Evolutionary conservation across 2,329 filamentous ascomycete genomes (phyloP).

Genomic region (Neocatenulostroma microsporum): DNA sequence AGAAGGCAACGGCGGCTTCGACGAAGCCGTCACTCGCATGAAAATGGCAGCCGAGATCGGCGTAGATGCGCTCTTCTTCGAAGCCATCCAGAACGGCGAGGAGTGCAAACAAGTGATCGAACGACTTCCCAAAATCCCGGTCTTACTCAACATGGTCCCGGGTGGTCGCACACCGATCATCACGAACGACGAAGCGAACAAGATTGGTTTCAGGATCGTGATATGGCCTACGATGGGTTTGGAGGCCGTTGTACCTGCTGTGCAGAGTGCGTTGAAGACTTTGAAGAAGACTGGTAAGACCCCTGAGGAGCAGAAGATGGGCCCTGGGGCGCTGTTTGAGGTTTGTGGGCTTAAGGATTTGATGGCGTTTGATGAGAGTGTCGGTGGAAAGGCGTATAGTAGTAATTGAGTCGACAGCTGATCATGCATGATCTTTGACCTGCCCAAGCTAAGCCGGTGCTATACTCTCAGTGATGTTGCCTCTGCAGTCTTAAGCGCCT

Average conservation of each 20-base stretch:
- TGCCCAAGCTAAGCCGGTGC: no score
- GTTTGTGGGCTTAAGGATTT: slow-evolving; percentile 46
- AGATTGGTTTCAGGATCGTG: slow-evolving; percentile 52
- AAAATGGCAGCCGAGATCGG: slow-evolving; percentile 46
- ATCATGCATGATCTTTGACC: neutral
- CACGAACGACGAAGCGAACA: slow-evolving; percentile 45
- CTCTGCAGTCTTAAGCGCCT: no score
- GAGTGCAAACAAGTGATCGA: slow-evolving; percentile 44
- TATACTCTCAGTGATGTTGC: no score
- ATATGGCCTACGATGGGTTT: slow-evolving; percentile 50
- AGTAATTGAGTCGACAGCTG: no score
- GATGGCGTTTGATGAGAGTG: slow-evolving; percentile 43
- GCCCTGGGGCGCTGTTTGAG: slow-evolving; percentile 44
- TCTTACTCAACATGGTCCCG: slow-evolving; percentile 53
- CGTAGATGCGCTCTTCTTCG: slow-evolving; percentile 54
- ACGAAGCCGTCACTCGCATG: slow-evolving; percentile 47
- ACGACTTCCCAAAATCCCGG: slow-evolving; percentile 43
- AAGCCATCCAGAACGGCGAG: slow-evolving; percentile 48
- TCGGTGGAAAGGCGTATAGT: slow-evolving; percentile 34
- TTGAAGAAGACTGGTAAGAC: slow-evolving; percentile 36
- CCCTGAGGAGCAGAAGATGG: slow-evolving; percentile 27
- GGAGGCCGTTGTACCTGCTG: slow-evolving; percentile 35
- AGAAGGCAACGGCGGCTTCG: slow-evolving; percentile 43
- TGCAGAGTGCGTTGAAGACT: slow-evolving; percentile 19
- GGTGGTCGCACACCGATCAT: slow-evolving; percentile 50